These are phyloP conservation scores for Oryza rufipogon DNA, from an alignment of 176 grass and related monocot species.

Conservation along the genomic window DNA sequence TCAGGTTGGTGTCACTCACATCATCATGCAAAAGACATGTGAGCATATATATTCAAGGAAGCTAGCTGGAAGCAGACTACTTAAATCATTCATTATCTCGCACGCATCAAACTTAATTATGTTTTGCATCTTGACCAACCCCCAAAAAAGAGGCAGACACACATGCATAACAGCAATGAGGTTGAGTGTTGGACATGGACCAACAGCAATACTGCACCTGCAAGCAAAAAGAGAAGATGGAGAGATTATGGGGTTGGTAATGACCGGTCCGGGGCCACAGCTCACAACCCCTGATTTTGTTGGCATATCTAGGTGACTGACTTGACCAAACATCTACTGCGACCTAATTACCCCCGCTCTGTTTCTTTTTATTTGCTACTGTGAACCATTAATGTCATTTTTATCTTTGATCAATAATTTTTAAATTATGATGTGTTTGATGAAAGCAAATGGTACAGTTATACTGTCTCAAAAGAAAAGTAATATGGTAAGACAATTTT, in stretches of 20 bases:
- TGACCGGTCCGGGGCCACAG: background rate
- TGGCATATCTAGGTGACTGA: background rate
- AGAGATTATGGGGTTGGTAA: background rate
- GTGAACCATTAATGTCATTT: too few species aligned
- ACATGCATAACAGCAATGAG: background rate
- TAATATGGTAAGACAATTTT: too few species aligned
- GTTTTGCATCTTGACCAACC: background rate
- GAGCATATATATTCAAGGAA: too few species aligned
- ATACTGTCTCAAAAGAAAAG: too few species aligned
- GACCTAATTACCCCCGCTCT: background rate
- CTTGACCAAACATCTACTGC: background rate
- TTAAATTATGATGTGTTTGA: too few species aligned
- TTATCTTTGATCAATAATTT: too few species aligned
- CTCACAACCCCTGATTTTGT: background rate
- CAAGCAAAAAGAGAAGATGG: background rate
- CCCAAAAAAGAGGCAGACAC: background rate
- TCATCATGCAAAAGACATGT: too few species aligned
- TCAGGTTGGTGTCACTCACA: too few species aligned
- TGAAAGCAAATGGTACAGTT: too few species aligned
- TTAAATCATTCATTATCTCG: background rate
- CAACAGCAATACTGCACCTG: background rate
- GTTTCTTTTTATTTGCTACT: too few species aligned
- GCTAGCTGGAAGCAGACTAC: background rate
- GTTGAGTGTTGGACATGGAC: constrained; percentile 16
- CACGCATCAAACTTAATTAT: background rate